phyloP scores from a whole-genome alignment of 2,329 filamentous ascomycete species.

The Geosmithia flava region DNA sequence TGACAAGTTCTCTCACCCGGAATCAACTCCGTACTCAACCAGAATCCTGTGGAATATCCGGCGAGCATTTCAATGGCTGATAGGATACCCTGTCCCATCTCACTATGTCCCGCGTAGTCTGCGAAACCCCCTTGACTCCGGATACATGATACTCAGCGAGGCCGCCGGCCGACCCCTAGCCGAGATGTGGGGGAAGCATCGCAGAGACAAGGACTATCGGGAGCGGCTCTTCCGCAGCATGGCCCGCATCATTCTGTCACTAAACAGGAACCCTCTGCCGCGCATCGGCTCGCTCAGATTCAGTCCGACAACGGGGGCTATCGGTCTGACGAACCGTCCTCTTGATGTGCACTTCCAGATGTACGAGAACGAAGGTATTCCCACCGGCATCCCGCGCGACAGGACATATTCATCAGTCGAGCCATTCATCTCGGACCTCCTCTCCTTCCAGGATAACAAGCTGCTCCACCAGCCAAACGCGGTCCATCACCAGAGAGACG shows the following conservation, averaged over 20 bases:
- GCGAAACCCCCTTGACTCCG: conserved; percentile 1
- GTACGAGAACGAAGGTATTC: conserved; percentile 18
- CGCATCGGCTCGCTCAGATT: conserved; percentile 12
- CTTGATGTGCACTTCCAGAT: conserved; percentile 10
- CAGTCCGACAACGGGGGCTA: conserved; percentile 10
- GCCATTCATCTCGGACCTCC: conserved; percentile 9
- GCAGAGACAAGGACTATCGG: not conserved
- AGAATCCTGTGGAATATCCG: not conserved
- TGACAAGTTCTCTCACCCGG: conserved; percentile 3
- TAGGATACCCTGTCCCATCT: conserved; percentile 1
- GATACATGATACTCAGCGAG: conserved; percentile 12
- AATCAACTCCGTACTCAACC: not conserved
- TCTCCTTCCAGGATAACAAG: conserved; percentile 10
- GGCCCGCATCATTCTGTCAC: conserved; percentile 11
- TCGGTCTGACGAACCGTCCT: conserved; percentile 16
- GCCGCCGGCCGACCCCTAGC: not conserved
- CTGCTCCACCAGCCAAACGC: conserved; percentile 13
- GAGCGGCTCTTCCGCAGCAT: conserved; percentile 13
- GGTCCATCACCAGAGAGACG: conserved; percentile 10
- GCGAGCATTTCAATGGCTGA: not conserved
- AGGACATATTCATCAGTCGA: conserved; percentile 15
- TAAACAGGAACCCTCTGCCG: conserved; percentile 11
- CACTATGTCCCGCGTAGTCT: conserved; percentile 2
- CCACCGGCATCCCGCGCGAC: conserved; percentile 13
- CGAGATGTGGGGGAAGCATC: not conserved